Evolutionary conservation across 768 basidiomycete species (phyloP), one percentile per base, ranked within the genome.

Genomic region (Phaeotremella fagi): DNA sequence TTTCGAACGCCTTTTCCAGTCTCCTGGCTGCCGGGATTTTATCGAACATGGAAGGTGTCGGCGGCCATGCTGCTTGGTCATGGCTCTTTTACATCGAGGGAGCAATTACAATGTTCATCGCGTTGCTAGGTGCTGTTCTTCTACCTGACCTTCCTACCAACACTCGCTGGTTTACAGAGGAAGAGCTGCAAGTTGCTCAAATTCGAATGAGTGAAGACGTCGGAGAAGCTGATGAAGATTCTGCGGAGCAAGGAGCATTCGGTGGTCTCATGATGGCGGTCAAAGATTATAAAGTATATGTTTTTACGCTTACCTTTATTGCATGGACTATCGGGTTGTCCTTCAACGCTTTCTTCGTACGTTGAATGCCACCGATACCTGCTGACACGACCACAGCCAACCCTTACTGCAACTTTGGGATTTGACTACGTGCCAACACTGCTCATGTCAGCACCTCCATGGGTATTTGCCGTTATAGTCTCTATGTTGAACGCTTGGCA

Each of bases 281-380:
- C 45, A 76, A 75, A 11, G 88, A 89, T 62, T 84, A 85, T 84
- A 85, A 83, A 66, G 85, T 90, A 24, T 89, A 86, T 84, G 68
- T 57, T 53, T 76, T 90, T 20, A 77, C 84, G 5, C 48, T 86
- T n/a, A 78, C 83, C 2, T 69, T 85, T 54, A 80, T 80, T 7
- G 78, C 77, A 60, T 69, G 78, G 37, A 79, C 81, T 24, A 70
- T 84, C 28, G 80, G 83, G 4, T 61, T 86, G 25, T 61, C 52
- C 5, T 88, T 88, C 77, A 84, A 85, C 63, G 82, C 82, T 1
- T 86, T 82, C 74, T 85, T 59, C 37, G 31, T 33, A 16, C 7
- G 31, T 33, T 45, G 38, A 50, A 9, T 14, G 31, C 9, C 16
- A 33, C 9, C 31, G 31, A 16, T 7, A 7, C 45, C 31, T 16